Conservation (phyloP, 371 early-diverging fungal species). For the Saksenaea vasiformis region DNA sequence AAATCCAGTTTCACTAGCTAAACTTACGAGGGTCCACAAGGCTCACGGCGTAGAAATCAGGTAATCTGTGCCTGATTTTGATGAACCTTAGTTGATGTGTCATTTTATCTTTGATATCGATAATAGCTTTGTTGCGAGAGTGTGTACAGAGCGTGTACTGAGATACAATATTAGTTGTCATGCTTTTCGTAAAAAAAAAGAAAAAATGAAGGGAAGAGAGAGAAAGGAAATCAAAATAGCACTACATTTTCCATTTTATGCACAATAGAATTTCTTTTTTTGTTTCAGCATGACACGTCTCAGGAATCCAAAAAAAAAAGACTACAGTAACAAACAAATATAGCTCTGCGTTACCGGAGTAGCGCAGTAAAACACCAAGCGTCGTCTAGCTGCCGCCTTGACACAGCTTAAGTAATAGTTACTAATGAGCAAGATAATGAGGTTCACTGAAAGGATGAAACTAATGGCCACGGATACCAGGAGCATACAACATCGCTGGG, state of each 20-base stretch:
- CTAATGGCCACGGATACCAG: conserved; percentile 72
- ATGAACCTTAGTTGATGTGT: conserved; percentile 38
- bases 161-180: conserved; percentile 32
- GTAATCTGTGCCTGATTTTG: conserved; percentile 43
- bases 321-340: not conserved
- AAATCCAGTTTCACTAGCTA: not conserved
- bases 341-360: conserved; percentile 10
- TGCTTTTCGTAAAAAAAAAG: conserved; percentile 8
- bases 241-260: conserved; percentile 4
- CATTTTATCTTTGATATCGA: conserved; percentile 40
- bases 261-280: not conserved
- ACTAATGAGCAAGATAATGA: conserved; percentile 59
- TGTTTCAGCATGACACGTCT: not conserved
- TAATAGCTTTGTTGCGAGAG: conserved; percentile 40
- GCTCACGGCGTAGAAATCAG: conserved; percentile 46
- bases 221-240: conserved; percentile 7
- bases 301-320: not conserved
- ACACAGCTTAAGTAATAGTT: conserved; percentile 1
- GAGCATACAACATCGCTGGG: conserved; percentile 69
- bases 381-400: not conserved
- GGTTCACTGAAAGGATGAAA: conserved; percentile 83
- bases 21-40: conserved; percentile 40
- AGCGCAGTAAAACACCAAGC: conserved; percentile 21
- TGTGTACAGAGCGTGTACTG: conserved; percentile 37
- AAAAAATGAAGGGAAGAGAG: conserved; percentile 7